phyloP scores from a whole-genome alignment of 352 stramenopile genomes.

The Blastocystis sp. region DNA sequence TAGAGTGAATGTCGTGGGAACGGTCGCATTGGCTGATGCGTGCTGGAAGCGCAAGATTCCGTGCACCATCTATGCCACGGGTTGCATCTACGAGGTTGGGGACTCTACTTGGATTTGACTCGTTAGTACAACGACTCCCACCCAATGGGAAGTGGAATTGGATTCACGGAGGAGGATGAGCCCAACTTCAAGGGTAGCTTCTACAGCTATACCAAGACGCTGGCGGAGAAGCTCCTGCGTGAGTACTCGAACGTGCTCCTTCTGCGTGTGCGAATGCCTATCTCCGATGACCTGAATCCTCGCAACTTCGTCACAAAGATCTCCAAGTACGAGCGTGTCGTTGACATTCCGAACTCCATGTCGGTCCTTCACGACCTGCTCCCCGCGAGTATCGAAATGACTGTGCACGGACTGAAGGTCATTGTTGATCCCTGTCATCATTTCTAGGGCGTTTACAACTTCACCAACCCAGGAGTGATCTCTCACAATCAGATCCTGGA shows the following conservation, averaged over 20 bases:
- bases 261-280: slow-evolving; percentile 78
- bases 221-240: slow-evolving; percentile 73
- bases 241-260: slow-evolving; percentile 70
- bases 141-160: slow-evolving; percentile 66
- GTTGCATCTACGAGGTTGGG: slow-evolving; percentile 72
- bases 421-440: not conserved
- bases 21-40: slow-evolving; percentile 72
- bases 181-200: slow-evolving; percentile 79
- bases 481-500: slow-evolving; percentile 79
- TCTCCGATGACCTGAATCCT: slow-evolving; percentile 73
- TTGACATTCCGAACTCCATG: slow-evolving; percentile 82
- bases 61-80: slow-evolving; percentile 76
- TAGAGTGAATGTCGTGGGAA: slow-evolving; percentile 75
- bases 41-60: slow-evolving; percentile 69
- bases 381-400: slow-evolving; percentile 70
- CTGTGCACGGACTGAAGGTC: slow-evolving; percentile 63
- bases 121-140: slow-evolving; percentile 72
- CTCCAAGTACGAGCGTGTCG: slow-evolving; percentile 69
- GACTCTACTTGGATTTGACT: not conserved
- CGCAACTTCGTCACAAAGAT: slow-evolving; percentile 83
- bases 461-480: slow-evolving; percentile 80
- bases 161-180: slow-evolving; percentile 74
- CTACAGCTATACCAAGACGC: slow-evolving; percentile 78
- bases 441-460: slow-evolving; percentile 73
- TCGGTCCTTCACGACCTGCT: slow-evolving; percentile 77